A percentile compares a stretch with the other conserved stretches of the same genome.
phyloP scores from a whole-genome alignment of 306 rosid genomes.

The Gastrolobium villosum region DNA sequence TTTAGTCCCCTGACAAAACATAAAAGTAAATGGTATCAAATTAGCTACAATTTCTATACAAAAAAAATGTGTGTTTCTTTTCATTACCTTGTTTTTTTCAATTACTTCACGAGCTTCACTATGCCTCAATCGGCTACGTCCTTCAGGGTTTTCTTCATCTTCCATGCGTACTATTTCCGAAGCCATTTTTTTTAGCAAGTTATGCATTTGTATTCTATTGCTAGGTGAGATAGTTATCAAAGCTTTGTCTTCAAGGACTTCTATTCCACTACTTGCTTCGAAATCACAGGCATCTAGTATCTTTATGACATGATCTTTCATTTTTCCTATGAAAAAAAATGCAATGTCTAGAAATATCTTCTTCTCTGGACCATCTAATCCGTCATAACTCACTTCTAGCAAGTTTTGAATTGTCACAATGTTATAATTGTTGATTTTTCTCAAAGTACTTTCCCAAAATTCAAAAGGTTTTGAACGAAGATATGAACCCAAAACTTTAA shows the following conservation, averaged over 20 bases:
- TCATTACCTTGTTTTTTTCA: not conserved
- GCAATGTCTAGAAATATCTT: constrained; percentile 32
- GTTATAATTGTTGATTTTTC: not conserved
- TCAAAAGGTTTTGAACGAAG: not conserved
- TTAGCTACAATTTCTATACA: not conserved
- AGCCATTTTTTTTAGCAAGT: constrained; percentile 41
- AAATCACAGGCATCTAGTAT: constrained; percentile 21
- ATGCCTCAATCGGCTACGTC: constrained; percentile 16
- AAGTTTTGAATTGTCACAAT: not conserved
- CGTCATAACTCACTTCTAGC: constrained; percentile 10
- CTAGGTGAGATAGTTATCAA: constrained; percentile 2
- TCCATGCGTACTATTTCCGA: not conserved
- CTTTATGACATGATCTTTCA: not conserved
- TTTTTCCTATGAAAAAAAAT: constrained; percentile 21
- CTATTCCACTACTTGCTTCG: not conserved
- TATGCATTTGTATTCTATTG: constrained; percentile 36
- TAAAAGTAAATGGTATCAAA: not conserved
- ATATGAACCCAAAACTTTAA: constrained; percentile 19
- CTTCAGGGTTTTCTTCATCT: not conserved
- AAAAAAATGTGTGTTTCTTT: not conserved
- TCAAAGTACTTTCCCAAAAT: not conserved
- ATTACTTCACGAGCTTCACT: not conserved
- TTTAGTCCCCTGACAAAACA: constrained; percentile 43
- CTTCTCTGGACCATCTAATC: not conserved
- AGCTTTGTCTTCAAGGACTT: too few species aligned